Conservation (phyloP, 2,329 filamentous ascomycete species). For the Lasiodiplodia sp. region DNA sequence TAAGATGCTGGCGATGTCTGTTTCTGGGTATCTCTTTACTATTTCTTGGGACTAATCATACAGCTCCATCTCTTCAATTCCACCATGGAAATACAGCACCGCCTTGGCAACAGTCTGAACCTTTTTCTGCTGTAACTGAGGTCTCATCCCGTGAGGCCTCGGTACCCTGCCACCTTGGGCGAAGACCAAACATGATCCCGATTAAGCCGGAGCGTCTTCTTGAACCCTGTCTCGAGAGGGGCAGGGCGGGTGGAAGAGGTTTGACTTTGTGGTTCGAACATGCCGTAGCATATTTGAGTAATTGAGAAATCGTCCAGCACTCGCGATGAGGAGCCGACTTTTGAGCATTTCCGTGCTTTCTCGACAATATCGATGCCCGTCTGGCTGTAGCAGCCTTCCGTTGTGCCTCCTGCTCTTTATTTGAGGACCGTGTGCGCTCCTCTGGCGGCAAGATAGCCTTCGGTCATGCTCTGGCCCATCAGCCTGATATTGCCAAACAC, state of each 20-base stretch:
- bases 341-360: background rate
- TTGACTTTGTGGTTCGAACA: constrained; percentile 97
- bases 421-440: constrained; percentile 94
- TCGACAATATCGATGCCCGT: background rate
- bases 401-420: constrained; percentile 55
- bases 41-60: background rate
- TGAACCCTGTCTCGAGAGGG: constrained; percentile 82
- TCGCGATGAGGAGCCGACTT: background rate
- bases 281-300: constrained; percentile 35
- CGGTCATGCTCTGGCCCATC: constrained; percentile 81
- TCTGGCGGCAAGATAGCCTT: constrained; percentile 87
- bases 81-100: constrained; percentile 33
- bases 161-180: constrained; percentile 81
- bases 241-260: constrained; percentile 83
- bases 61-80: constrained; percentile 29
- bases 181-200: constrained; percentile 79
- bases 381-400: background rate
- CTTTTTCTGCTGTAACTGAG: constrained; percentile 64
- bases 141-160: constrained; percentile 71
- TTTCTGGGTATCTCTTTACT: background rate
- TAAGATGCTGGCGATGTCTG: background rate
- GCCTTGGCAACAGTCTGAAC: constrained; percentile 62
- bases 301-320: background rate
- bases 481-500: constrained; percentile 84
- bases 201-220: constrained; percentile 99